Base-by-base conservation (phyloP, 139 green algal species). In the Edaphochlamys debaryana region DNA sequence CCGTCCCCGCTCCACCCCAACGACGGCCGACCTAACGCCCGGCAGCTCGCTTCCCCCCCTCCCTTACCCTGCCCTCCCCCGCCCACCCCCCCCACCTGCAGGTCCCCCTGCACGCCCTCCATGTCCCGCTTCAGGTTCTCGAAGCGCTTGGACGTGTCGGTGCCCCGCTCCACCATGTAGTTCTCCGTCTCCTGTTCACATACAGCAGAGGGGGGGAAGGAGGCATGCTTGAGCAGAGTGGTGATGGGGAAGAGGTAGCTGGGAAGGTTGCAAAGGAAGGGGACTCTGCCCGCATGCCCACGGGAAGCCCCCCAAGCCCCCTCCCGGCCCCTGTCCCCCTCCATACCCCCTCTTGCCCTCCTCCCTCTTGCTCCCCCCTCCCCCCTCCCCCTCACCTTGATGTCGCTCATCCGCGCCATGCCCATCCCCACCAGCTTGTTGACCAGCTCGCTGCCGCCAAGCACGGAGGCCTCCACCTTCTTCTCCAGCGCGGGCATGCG, bases 401-500 rank as follows among this genome's bases (percentile, higher is more conserved):
- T 66, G 50, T 84, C 78, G 19, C 50, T 48, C 45, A 67, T 27
- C 29, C 78, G 48, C 27, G 78, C 78, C 78, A 84, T 67, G 34
- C 78, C 78, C 78, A 84, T 76, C 25, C n/a, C 25, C 78, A 76
- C 78, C 66, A 84, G 78, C 27, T 64, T 45, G 36, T 75, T 84
- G 48, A 84, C 78, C 66, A 84, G n/a, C 45, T 84, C 78, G 4
- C 36, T 84, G 50, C 78, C 78, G 66, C 78, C 78, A 66, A 75
- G 48, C 13, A 36, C 36, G 29, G 27, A 36, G 64, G 50, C 30
- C 34, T 84, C 66, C 66, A 84, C 66, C 78, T 84, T 84, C 48
- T 84, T 84, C 66, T 77, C 66, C 78, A 84, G 78, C 42, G 78
- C 64, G 1, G 78, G 78, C 66, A 84, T 42, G n/a, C 66, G 48